Evolutionary conservation across 2,329 filamentous ascomycete genomes (phyloP).

Genomic region (Monilinia fructicola): DNA sequence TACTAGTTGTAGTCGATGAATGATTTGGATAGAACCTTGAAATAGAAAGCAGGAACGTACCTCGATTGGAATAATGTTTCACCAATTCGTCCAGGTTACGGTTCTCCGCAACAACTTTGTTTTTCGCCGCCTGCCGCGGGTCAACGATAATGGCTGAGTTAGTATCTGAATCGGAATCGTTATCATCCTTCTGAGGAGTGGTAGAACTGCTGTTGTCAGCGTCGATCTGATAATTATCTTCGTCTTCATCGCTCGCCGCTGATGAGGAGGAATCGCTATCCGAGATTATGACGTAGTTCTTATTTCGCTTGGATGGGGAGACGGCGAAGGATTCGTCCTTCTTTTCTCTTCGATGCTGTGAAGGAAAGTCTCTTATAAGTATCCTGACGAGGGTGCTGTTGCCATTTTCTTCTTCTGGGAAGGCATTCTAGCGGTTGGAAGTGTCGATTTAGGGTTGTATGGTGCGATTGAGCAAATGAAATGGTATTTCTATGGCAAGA

Average conservation of each 20-base stretch:
- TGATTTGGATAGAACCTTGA: not conserved
- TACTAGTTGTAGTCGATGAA: too few relatives aligned
- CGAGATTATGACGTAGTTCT: not conserved
- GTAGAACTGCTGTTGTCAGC: not conserved
- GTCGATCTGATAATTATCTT: not conserved
- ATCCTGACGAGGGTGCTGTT: too few relatives aligned
- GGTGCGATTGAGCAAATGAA: not conserved
- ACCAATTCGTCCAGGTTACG: not conserved
- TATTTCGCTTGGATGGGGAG: constrained; percentile 17
- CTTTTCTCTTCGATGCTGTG: not conserved
- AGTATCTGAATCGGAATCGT: not conserved
- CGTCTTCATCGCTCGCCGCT: too few relatives aligned
- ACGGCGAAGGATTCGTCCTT: constrained; percentile 1
- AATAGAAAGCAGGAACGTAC: not conserved
- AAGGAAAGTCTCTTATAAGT: not conserved
- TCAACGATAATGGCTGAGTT: constrained; percentile 12
- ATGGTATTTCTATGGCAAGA: not conserved
- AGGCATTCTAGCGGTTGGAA: not conserved
- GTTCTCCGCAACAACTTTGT: not conserved
- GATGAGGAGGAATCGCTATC: constrained; percentile 1
- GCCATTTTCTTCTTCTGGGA: not conserved
- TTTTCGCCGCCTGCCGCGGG: not conserved
- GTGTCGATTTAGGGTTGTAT: not conserved
- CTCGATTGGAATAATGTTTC: not conserved
- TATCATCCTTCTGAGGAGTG: not conserved